Conservation (phyloP, 106 monocot genomes). For the Amphibolis antarctica region DNA sequence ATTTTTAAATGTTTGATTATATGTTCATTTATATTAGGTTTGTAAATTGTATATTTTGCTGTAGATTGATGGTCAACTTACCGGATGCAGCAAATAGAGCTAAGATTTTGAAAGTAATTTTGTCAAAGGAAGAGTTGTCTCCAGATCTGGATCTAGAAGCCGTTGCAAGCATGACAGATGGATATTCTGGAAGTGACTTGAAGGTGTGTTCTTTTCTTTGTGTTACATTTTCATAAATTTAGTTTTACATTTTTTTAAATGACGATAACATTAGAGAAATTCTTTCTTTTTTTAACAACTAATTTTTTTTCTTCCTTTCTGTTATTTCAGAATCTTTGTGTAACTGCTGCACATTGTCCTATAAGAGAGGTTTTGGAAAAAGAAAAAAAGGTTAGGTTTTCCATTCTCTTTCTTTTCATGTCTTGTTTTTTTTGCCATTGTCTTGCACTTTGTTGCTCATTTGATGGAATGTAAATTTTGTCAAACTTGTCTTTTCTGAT, state of each 20-base stretch:
- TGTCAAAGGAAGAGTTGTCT: constrained; percentile 69
- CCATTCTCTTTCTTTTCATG: neutral
- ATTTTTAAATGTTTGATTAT: neutral
- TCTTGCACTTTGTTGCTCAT: too few relatives aligned
- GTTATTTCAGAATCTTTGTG: constrained; percentile 76
- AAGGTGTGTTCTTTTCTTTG: constrained; percentile 38
- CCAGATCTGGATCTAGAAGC: constrained; percentile 52
- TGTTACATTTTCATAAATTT: neutral
- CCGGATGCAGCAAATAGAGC: constrained; percentile 79
- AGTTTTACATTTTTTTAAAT: neutral
- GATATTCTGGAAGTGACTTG: constrained; percentile 92
- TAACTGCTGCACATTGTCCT: constrained; percentile 93
- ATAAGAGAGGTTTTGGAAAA: constrained; percentile 96
- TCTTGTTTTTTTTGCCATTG: neutral
- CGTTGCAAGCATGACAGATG: constrained; percentile 87
- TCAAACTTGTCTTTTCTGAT: too few relatives aligned
- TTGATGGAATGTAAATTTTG: too few relatives aligned
- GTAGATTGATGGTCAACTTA: constrained; percentile 87
- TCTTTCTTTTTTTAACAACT: neutral
- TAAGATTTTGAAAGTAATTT: constrained; percentile 85
- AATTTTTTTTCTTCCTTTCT: neutral
- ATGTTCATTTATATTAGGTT: neutral
- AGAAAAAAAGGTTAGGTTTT: constrained; percentile 64
- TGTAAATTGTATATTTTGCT: neutral
- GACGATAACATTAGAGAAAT: neutral